Conservation (phyloP, 192 early-diverging fungal species). For the Cladochytrium replicatum region DNA sequence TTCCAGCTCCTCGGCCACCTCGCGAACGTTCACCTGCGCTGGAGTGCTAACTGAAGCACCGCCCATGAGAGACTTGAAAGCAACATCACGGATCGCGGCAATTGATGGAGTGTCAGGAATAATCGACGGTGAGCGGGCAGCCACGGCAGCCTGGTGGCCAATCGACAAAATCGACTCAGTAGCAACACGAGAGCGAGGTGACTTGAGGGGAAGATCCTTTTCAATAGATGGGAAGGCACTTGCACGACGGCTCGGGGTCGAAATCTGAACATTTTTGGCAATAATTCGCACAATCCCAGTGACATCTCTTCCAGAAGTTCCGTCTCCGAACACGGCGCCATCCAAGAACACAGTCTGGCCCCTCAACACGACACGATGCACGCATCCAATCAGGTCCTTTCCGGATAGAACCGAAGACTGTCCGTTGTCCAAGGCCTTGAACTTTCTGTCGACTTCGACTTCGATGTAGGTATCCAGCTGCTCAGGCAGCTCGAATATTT, state of each 20-base stretch:
- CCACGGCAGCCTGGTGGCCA: too few species aligned
- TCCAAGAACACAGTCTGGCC: conserved; percentile 83
- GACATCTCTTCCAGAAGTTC: conserved; percentile 40
- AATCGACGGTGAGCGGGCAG: too few species aligned
- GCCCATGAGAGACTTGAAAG: too few species aligned
- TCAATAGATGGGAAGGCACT: neutral
- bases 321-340: conserved; percentile 48
- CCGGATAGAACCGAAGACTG: conserved; percentile 61
- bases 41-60: too few species aligned
- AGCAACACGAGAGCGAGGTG: too few species aligned
- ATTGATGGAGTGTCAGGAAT: too few species aligned
- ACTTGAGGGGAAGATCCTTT: conserved; percentile 4
- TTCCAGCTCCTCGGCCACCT: conserved; percentile 22
- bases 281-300: conserved; percentile 38
- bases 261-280: conserved; percentile 9
- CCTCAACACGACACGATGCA: conserved; percentile 83
- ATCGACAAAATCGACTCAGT: too few species aligned
- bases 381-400: conserved; percentile 52
- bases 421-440: too few species aligned
- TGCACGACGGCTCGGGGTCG: conserved; percentile 2
- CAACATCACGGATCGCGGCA: too few species aligned
- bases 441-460: conserved; percentile 72
- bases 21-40: conserved; percentile 21
- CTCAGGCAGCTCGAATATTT: conserved; percentile 86
- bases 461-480: conserved; percentile 92